phyloP scores from a whole-genome alignment of 2,329 filamentous ascomycete genomes.

The Neopestalotiopsis clavispora region DNA sequence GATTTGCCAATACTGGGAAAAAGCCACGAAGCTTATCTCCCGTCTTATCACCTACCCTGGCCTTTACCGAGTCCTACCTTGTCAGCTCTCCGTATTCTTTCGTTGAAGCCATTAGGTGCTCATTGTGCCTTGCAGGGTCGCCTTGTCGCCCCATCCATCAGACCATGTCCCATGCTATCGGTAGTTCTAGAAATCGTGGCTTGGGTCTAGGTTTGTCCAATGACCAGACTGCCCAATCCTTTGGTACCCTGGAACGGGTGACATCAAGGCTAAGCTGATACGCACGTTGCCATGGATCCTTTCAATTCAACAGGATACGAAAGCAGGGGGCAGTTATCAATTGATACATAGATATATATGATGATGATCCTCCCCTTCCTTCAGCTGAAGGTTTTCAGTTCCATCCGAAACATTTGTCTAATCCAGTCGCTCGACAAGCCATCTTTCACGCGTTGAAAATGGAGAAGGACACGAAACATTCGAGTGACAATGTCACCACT shows the following conservation, averaged over 20 bases:
- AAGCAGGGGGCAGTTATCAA: not conserved
- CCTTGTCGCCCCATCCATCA: not conserved
- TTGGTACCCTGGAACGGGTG: not conserved
- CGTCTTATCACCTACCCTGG: not conserved
- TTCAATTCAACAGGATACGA: not conserved
- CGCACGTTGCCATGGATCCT: not conserved
- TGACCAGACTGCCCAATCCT: not conserved
- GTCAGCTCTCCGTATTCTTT: too few relatives aligned
- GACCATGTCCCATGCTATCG: not conserved
- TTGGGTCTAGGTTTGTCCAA: not conserved
- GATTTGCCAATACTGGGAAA: not conserved
- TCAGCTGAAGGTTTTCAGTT: not conserved
- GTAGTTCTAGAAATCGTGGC: not conserved
- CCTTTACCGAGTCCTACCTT: too few relatives aligned
- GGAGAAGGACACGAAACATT: constrained; percentile 13
- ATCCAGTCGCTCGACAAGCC: not conserved
- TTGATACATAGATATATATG: not conserved
- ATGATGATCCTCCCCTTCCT: not conserved
- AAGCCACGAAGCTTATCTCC: not conserved
- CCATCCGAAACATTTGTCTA: not conserved
- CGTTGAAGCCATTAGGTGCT: too few relatives aligned
- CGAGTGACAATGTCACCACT: not conserved
- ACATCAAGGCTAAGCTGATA: not conserved
- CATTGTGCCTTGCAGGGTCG: not conserved
- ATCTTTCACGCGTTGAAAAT: not conserved